A percentile compares a stretch with the other conserved stretches of the same genome.
These are phyloP conservation scores for Lachnellula arida DNA, from an alignment of 2,329 filamentous ascomycete genomes.

Conservation along the genomic window DNA sequence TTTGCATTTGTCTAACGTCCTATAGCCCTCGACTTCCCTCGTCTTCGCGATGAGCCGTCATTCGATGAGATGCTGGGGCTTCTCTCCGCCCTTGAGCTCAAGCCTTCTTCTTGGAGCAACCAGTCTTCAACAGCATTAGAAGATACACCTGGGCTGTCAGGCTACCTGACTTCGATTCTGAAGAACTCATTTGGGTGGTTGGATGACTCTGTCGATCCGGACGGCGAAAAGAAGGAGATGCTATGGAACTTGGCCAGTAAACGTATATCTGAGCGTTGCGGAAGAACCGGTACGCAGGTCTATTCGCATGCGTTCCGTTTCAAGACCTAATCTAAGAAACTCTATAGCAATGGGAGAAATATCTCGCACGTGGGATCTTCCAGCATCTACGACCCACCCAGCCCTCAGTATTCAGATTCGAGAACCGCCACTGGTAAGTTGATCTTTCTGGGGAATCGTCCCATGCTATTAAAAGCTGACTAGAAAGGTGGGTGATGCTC, in stretches of 20 bases:
- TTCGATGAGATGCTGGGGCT: constrained; percentile 58
- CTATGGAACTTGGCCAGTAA: constrained; percentile 77
- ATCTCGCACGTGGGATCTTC: constrained; percentile 55
- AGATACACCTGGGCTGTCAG: constrained; percentile 21
- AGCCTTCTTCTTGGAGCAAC: constrained; percentile 61
- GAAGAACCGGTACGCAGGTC: constrained; percentile 54
- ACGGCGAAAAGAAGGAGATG: constrained; percentile 50
- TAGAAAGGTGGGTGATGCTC: constrained; percentile 65
- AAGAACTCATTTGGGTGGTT: constrained; percentile 57
- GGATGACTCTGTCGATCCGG: constrained; percentile 23
- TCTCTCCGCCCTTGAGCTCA: constrained; percentile 59
- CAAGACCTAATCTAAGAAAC: no score
- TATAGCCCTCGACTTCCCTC: constrained; percentile 70
- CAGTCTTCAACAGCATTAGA: background rate
- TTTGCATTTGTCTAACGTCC: background rate
- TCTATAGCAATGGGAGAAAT: constrained; percentile 56
- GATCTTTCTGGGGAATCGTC: background rate
- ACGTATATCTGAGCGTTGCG: constrained; percentile 80
- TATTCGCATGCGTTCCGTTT: background rate
- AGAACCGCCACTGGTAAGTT: constrained; percentile 66
- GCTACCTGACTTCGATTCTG: constrained; percentile 35
- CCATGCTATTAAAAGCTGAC: background rate
- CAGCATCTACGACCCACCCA: constrained; percentile 34
- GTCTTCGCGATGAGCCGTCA: constrained; percentile 72
- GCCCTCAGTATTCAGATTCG: constrained; percentile 66